phyloP scores from a whole-genome alignment of 306 rosid species.

The Casuarina cunninghamiana region DNA sequence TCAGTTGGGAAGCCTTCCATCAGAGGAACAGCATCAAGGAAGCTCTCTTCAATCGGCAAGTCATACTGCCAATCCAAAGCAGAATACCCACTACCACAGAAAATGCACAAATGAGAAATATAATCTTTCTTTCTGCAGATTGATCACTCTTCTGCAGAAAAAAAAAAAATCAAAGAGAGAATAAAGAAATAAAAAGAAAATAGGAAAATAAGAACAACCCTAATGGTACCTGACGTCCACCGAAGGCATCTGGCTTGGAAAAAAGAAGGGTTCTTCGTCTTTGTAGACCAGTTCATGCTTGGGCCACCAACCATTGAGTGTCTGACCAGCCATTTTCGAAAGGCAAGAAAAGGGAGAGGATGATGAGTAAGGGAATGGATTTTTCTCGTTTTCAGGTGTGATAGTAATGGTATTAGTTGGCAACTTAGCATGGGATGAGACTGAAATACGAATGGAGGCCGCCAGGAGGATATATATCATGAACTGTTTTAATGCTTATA shows the following conservation, averaged over 20 bases:
- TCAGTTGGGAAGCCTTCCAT: slow-evolving; percentile 25
- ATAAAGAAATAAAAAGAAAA: background rate
- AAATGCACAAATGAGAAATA: background rate
- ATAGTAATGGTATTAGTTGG: slow-evolving; percentile 10
- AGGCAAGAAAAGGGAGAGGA: background rate
- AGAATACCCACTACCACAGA: slow-evolving; percentile 12
- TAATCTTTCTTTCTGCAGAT: no score
- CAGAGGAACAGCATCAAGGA: slow-evolving; percentile 33
- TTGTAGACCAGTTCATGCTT: slow-evolving; percentile 10
- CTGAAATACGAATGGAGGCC: slow-evolving; percentile 31
- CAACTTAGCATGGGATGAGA: background rate
- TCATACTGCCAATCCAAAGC: slow-evolving; percentile 38
- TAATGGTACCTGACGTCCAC: slow-evolving; percentile 35
- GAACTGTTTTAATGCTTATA: slow-evolving; percentile 29
- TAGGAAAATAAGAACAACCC: background rate
- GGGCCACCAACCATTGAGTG: slow-evolving; percentile 22
- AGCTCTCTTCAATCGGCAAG: slow-evolving; percentile 27
- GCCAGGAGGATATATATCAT: slow-evolving; percentile 10
- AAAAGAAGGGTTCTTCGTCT: slow-evolving; percentile 36
- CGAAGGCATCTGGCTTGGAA: slow-evolving; percentile 28
- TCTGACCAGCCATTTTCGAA: slow-evolving; percentile 22
- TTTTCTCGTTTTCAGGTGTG: background rate
- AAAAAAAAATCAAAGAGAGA: background rate
- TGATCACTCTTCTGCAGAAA: no score
- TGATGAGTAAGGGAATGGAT: slow-evolving; percentile 10